These are phyloP conservation scores for Dryas integrifolia DNA, from an alignment of 331 rosid species.

Conservation along the genomic window DNA sequence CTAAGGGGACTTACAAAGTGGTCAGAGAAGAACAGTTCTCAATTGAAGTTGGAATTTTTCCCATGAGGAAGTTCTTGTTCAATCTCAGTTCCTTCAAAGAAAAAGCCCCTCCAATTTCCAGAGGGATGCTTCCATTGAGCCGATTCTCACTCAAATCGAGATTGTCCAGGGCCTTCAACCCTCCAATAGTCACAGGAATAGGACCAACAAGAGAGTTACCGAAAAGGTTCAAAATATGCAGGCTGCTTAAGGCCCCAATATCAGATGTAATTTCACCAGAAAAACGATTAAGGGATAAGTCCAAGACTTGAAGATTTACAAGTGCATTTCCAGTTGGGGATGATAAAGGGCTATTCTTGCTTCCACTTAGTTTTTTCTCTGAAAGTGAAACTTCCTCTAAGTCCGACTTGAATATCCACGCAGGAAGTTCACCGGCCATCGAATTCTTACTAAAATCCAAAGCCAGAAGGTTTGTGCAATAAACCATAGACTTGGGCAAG, in stretches of 20 bases:
- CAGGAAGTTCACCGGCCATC: conserved; percentile 68
- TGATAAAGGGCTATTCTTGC: conserved; percentile 28
- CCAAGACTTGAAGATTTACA: conserved; percentile 63
- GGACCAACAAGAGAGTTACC: conserved; percentile 64
- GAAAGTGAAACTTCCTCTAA: conserved; percentile 48
- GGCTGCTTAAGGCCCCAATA: conserved; percentile 55
- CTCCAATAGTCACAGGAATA: conserved; percentile 63
- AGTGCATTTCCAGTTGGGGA: conserved; percentile 39
- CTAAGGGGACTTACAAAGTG: conserved; percentile 66
- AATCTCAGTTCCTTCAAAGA: conserved; percentile 65
- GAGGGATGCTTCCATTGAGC: conserved; percentile 75
- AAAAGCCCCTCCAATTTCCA: conserved; percentile 56
- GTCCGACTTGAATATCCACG: conserved; percentile 60
- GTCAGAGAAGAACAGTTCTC: conserved; percentile 67
- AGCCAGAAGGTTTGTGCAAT: conserved; percentile 54
- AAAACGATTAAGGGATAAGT: conserved; percentile 74
- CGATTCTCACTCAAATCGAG: conserved; percentile 75
- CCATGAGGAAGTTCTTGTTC: conserved; percentile 61
- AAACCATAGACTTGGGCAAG: conserved; percentile 62
- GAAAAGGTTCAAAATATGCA: conserved; percentile 61
- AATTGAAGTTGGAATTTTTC: conserved; percentile 63
- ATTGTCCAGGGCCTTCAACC: conserved; percentile 49
- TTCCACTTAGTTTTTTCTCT: conserved; percentile 31
- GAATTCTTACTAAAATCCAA: conserved; percentile 74
- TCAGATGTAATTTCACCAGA: conserved; percentile 65